Evolutionary conservation across 1,284 basidiomycete species (phyloP).

Genomic region (Leucoagaricus sp.): DNA sequence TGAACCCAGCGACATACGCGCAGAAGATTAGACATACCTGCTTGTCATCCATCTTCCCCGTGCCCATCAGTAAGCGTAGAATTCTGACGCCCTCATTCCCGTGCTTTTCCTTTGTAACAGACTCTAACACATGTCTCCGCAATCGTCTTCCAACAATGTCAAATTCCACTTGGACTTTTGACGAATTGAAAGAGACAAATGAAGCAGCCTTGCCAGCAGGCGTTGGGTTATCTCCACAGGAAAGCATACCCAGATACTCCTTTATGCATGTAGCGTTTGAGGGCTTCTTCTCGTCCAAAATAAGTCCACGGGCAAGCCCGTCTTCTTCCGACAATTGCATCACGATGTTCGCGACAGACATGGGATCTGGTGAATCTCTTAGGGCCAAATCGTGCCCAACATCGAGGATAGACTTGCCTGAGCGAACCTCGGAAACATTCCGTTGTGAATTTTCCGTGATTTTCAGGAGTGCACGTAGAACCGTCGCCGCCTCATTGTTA

Average conservation of each 20-base stretch:
- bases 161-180: slow-evolving; percentile 83
- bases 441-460: slow-evolving; percentile 67
- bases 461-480: slow-evolving; percentile 72
- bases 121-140: slow-evolving; percentile 75
- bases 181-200: slow-evolving; percentile 69
- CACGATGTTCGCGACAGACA: slow-evolving; percentile 60
- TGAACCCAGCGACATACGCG: neutral
- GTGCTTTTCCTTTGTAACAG: slow-evolving; percentile 81
- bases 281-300: slow-evolving; percentile 55
- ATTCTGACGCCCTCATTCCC: slow-evolving; percentile 88
- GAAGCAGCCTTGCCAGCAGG: slow-evolving; percentile 62
- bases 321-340: slow-evolving; percentile 63
- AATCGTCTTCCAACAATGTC: slow-evolving; percentile 75
- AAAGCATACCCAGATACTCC: slow-evolving; percentile 77
- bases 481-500: slow-evolving; percentile 71
- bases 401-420: slow-evolving; percentile 47
- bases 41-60: slow-evolving; percentile 97
- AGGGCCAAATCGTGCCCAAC: slow-evolving; percentile 11
- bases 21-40: slow-evolving; percentile 56
- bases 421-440: slow-evolving; percentile 59
- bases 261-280: slow-evolving; percentile 62
- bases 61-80: slow-evolving; percentile 77
- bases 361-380: slow-evolving; percentile 49
- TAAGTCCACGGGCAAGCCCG: slow-evolving; percentile 58
- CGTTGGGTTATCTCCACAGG: slow-evolving; percentile 80